Evolutionary conservation across 495 filamentous ascomycete species (phyloP), one percentile per base, ranked within the genome.

Genomic region (Opeltia flavorubescens): DNA sequence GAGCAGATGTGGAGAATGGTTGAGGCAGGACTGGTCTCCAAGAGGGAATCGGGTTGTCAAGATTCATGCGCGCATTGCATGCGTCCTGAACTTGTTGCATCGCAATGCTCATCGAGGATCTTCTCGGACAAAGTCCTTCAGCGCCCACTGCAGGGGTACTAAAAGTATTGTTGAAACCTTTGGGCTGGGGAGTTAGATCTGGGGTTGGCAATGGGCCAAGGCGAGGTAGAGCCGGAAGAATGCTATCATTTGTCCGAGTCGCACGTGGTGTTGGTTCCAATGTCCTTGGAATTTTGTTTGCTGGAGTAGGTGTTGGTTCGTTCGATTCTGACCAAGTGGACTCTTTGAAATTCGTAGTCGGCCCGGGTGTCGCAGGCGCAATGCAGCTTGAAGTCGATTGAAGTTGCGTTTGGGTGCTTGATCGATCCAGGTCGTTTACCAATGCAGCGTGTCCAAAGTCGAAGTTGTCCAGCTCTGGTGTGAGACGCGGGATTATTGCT

Each of bases 111-210:
- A 94, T 89, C 15, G 85, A 84, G 4, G 77, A 71, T 48, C 65
- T 77, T 55, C 68, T 68, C 61, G 62, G 69, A 60, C 57, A 67
- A 29, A 65, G 66, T 46, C 64, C 61, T 46, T 64, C 68, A 64
- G 73, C 70, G 82, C 84, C 82, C 84, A 71, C 89, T 67, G 89
- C 88, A 84, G 89, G 89, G 83, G 89, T 93, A 66, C 69, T 76
- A 57, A 78, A 78, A 62, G 75, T 72, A 52, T 73, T 74, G 28
- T 72, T 70, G 56, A 25, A 25, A 8, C 6, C 7, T 2, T 9
- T 41, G 5, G 38, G n/a, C 15, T 86, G 81, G n/a, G 87, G 86
- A 15, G 86, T 89, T 63, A 89, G 63, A 55, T 78, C 76, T 46
- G 86, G 84, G 1, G 86, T 94, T 11, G 83, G 86, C 51, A 89